Percentiles rank a stretch among this genome's conserved stretches.
phyloP scores from a whole-genome alignment of 164 flowering plant genomes.

The Euptelea pleiosperma region DNA sequence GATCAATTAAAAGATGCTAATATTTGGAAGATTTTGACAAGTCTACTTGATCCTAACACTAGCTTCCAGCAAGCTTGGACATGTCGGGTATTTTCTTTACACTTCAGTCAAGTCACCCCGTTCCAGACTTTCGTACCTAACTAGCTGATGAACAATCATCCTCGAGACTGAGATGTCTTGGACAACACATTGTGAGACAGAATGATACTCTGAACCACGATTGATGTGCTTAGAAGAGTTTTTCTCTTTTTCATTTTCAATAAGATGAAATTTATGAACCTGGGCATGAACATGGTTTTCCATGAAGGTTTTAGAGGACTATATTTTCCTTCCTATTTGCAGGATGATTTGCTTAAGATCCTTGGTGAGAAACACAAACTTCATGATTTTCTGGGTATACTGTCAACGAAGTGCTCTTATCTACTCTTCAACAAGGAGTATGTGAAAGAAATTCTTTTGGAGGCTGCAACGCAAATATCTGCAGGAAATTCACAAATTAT shows the following conservation, averaged over 20 bases:
- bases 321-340: conserved; percentile 22
- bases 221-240: no score
- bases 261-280: not conserved
- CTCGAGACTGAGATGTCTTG: no score
- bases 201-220: no score
- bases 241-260: not conserved
- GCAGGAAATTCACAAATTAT: conserved; percentile 41
- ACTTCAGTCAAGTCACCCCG: no score
- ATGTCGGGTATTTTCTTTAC: conserved; percentile 45
- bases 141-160: no score
- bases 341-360: conserved; percentile 85
- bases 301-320: not conserved
- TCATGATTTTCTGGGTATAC: conserved; percentile 66
- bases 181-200: no score
- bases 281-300: not conserved
- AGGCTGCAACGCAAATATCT: conserved; percentile 50
- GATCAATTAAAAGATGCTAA: conserved; percentile 89
- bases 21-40: conserved; percentile 73
- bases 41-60: conserved; percentile 66
- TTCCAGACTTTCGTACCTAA: no score
- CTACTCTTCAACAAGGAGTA: conserved; percentile 85
- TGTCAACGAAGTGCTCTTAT: conserved; percentile 81
- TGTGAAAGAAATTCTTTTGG: conserved; percentile 70
- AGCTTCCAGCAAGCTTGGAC: conserved; percentile 47
- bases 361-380: conserved; percentile 82